These are phyloP conservation scores for Lactarius sp. DNA, from an alignment of 768 basidiomycete species.

Conservation along the genomic window DNA sequence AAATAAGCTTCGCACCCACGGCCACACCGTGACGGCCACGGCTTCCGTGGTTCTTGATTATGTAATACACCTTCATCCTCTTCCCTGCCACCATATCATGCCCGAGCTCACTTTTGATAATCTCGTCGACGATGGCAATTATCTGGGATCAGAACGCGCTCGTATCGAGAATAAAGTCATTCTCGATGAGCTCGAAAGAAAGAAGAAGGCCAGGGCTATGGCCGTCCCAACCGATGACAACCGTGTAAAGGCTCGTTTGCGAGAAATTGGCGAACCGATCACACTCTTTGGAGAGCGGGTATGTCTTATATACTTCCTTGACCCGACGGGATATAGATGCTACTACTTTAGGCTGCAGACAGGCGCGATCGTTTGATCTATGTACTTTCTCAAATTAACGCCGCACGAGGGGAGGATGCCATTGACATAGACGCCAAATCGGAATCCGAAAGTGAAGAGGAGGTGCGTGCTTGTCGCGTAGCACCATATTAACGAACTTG, in stretches of 20 bases:
- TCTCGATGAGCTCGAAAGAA: constrained; percentile 93
- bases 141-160: constrained; percentile 68
- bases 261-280: constrained; percentile 95
- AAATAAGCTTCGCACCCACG: too few relatives aligned
- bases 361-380: constrained; percentile 93
- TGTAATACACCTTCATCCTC: background rate
- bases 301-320: constrained; percentile 34
- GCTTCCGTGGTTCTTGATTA: background rate
- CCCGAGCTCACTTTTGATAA: constrained; percentile 72
- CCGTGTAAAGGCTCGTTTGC: constrained; percentile 80
- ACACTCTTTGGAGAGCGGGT: constrained; percentile 97
- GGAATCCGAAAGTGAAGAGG: constrained; percentile 69
- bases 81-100: constrained; percentile 41
- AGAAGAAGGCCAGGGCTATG: constrained; percentile 89
- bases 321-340: constrained; percentile 22
- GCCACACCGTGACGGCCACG: too few relatives aligned
- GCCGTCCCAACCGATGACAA: constrained; percentile 97
- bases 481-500: background rate
- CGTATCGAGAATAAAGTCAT: constrained; percentile 80
- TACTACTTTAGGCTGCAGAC: constrained; percentile 74
- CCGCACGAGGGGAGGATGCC: constrained; percentile 76
- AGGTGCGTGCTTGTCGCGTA: constrained; percentile 40
- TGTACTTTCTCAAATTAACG: constrained; percentile 89
- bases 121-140: constrained; percentile 73
- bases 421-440: constrained; percentile 71